These are phyloP conservation scores for Microcos paniculata DNA, from an alignment of 345 rosid genomes.

Conservation along the genomic window DNA sequence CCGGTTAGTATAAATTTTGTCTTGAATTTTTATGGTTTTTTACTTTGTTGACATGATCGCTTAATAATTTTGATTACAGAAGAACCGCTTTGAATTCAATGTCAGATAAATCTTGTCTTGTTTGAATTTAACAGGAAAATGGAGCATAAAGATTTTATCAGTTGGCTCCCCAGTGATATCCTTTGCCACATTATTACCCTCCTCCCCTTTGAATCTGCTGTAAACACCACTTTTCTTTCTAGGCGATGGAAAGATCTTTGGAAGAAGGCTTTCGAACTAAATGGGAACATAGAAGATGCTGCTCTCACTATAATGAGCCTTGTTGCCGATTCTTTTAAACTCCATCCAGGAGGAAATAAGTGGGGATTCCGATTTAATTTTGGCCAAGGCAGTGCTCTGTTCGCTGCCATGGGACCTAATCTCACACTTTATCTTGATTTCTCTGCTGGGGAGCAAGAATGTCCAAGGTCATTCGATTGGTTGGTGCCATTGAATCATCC, in stretches of 20 bases:
- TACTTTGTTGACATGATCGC: neutral
- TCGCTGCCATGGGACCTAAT: neutral
- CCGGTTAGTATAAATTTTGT: neutral
- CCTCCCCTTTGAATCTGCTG: slow-evolving; percentile 5
- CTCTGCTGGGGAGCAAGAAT: neutral
- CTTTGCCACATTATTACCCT: neutral
- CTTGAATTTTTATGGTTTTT: too few species aligned
- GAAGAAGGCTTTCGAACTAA: neutral
- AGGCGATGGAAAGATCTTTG: slow-evolving; percentile 6
- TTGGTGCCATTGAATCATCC: neutral
- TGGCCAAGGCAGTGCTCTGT: neutral
- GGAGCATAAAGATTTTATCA: neutral
- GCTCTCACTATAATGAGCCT: neutral
- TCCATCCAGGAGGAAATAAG: neutral
- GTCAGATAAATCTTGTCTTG: neutral
- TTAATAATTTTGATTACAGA: neutral
- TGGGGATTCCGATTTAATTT: neutral
- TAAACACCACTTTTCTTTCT: neutral
- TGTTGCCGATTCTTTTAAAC: neutral
- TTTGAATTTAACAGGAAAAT: neutral
- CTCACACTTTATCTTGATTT: slow-evolving; percentile 3
- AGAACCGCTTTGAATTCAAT: neutral
- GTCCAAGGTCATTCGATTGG: neutral
- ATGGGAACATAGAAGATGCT: neutral
- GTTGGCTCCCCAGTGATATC: neutral